phyloP scores from a whole-genome alignment of 257 asterid genomes.

The Vinca minor region DNA sequence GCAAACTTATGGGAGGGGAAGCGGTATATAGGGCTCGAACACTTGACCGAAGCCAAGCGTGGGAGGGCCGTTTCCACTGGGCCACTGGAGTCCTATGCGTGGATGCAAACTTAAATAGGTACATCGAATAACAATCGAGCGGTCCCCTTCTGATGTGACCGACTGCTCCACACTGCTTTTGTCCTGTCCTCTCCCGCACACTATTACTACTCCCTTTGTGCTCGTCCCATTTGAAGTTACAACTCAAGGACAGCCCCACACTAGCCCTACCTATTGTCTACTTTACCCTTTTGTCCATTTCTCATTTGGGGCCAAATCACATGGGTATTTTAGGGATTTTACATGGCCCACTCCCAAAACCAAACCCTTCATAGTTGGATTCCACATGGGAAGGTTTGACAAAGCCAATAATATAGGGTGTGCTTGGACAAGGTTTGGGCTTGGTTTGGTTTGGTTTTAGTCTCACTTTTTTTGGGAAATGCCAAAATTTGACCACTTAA shows the following conservation, averaged over 20 bases:
- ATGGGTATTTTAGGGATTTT: conserved; percentile 20
- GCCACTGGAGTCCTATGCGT: too few relatives aligned
- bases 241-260: conserved; percentile 1
- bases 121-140: conserved; percentile 19
- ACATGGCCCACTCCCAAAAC: conserved; percentile 5
- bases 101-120: background rate
- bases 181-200: conserved; percentile 15
- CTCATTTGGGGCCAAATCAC: background rate
- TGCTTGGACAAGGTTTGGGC: too few relatives aligned
- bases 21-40: too few relatives aligned
- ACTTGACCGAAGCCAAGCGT: too few relatives aligned
- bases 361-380: conserved; percentile 10
- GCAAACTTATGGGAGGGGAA: too few relatives aligned
- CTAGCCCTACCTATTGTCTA: conserved; percentile 3
- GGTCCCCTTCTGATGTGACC: conserved; percentile 54
- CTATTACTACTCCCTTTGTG: conserved; percentile 6
- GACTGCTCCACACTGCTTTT: conserved; percentile 45
- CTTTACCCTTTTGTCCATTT: conserved; percentile 7
- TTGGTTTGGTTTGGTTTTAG: too few relatives aligned
- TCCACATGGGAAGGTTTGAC: conserved; percentile 23
- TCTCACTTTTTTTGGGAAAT: too few relatives aligned
- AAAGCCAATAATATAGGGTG: conserved; percentile 14
- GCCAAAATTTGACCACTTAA: too few relatives aligned
- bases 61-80: too few relatives aligned
- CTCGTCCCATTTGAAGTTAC: conserved; percentile 9